Conservation (phyloP, 306 rosid species). For the Malus asiatica region DNA sequence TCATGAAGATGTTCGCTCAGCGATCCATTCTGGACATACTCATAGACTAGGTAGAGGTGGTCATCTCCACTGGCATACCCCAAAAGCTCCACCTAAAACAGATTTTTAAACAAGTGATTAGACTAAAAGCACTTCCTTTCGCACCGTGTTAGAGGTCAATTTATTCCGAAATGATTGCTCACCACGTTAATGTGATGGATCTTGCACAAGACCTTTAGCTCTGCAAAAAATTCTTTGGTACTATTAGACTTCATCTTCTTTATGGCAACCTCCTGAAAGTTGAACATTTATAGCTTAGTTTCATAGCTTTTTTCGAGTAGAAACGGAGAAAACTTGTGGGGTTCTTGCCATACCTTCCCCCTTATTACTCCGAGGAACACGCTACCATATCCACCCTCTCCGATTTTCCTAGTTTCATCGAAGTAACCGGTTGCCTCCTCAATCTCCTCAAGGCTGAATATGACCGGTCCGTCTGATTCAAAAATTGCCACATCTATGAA, state of each 20-base stretch:
- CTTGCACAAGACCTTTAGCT: conserved; percentile 67
- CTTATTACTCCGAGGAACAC: conserved; percentile 65
- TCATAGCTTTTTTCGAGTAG: not conserved
- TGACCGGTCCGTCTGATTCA: conserved; percentile 56
- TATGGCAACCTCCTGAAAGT: conserved; percentile 70
- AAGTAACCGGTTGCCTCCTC: conserved; percentile 61
- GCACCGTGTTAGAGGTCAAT: not conserved
- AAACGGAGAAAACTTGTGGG: not conserved
- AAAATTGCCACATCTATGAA: conserved; percentile 40
- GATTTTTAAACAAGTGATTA: conserved; percentile 2
- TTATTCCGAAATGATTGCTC: conserved; percentile 10
- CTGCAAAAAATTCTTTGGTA: conserved; percentile 80
- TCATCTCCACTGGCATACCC: conserved; percentile 88
- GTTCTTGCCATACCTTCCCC: conserved; percentile 39
- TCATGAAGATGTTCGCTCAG: conserved; percentile 72
- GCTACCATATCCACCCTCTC: conserved; percentile 75
- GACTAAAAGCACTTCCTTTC: not conserved
- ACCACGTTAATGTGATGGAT: conserved; percentile 61
- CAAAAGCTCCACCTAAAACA: conserved; percentile 63
- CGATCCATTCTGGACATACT: conserved; percentile 69
- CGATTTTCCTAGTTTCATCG: conserved; percentile 52
- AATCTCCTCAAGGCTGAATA: conserved; percentile 51
- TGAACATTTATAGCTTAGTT: conserved; percentile 5
- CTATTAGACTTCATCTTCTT: conserved; percentile 76
- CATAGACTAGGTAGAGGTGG: conserved; percentile 75